Evolutionary conservation across 306 rosid genomes (phyloP).

Genomic region (Gastrolobium bilobum): DNA sequence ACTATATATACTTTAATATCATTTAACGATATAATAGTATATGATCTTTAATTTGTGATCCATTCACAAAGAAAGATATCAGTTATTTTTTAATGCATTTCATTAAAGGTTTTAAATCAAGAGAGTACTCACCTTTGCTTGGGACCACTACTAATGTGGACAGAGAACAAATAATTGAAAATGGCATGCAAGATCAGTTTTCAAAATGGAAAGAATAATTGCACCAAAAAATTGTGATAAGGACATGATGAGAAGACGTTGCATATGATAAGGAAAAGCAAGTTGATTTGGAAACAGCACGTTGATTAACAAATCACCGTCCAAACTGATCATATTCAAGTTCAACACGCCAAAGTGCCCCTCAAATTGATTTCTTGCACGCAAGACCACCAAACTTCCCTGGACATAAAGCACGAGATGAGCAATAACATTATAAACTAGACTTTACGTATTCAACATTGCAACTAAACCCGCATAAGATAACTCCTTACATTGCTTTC

Average conservation of each 20-base stretch:
- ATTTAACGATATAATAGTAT: neutral
- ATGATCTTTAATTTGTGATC: neutral
- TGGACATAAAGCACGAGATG: slow-evolving; percentile 11
- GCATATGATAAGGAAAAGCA: neutral
- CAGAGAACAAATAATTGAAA: neutral
- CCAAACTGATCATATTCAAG: slow-evolving; percentile 4
- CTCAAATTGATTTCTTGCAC: slow-evolving; percentile 39
- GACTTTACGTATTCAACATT: slow-evolving; percentile 46
- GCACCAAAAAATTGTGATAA: neutral
- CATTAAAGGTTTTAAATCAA: neutral
- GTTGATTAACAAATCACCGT: neutral
- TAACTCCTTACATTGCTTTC: slow-evolving; percentile 7
- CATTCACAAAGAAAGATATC: neutral
- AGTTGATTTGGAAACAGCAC: neutral
- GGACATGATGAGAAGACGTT: neutral
- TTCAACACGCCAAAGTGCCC: slow-evolving; percentile 4
- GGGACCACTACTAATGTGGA: neutral
- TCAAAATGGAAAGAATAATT: neutral
- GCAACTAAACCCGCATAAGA: slow-evolving; percentile 7
- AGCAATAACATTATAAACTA: slow-evolving; percentile 1
- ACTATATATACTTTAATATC: neutral
- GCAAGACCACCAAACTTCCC: slow-evolving; percentile 42
- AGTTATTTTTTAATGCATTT: neutral
- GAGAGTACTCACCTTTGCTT: neutral
- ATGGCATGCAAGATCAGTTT: neutral